Conservation (phyloP, 441 rosid species). For the Adansonia gregorii region DNA sequence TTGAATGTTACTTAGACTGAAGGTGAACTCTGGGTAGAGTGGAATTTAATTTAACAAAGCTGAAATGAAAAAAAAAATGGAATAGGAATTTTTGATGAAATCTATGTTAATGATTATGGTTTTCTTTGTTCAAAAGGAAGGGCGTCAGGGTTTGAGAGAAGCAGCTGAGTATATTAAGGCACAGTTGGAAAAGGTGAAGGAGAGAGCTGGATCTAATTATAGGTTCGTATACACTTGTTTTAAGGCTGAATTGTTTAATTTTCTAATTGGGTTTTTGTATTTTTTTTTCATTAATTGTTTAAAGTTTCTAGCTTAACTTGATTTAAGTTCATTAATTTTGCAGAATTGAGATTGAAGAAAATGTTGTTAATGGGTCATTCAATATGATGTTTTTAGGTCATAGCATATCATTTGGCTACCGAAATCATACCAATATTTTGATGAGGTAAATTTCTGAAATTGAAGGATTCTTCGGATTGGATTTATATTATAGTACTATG, state of each 20-base stretch:
- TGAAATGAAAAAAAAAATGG: neutral
- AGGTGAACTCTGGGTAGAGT: neutral
- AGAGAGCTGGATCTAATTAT: constrained; percentile 73
- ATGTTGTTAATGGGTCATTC: constrained; percentile 81
- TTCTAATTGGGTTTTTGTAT: constrained; percentile 10
- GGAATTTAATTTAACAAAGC: neutral
- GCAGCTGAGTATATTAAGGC: constrained; percentile 84
- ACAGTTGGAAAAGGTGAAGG: constrained; percentile 68
- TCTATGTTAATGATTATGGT: neutral
- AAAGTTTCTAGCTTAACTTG: neutral
- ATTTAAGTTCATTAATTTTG: constrained; percentile 26
- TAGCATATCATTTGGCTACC: constrained; percentile 82
- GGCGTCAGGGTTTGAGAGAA: constrained; percentile 80
- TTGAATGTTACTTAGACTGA: neutral
- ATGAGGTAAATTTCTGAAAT: constrained; percentile 61
- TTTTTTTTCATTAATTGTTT: constrained; percentile 5
- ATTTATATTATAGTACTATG: neutral
- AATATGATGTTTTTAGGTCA: constrained; percentile 89
- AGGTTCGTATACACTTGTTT: constrained; percentile 47
- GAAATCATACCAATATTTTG: constrained; percentile 86
- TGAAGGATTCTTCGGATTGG: neutral
- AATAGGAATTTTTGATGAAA: neutral
- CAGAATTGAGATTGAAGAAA: constrained; percentile 92
- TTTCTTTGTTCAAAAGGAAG: constrained; percentile 55
- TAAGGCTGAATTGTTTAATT: constrained; percentile 11